phyloP scores from a whole-genome alignment of 1,284 basidiomycete genomes.

The Singerocomus rubriflavus region DNA sequence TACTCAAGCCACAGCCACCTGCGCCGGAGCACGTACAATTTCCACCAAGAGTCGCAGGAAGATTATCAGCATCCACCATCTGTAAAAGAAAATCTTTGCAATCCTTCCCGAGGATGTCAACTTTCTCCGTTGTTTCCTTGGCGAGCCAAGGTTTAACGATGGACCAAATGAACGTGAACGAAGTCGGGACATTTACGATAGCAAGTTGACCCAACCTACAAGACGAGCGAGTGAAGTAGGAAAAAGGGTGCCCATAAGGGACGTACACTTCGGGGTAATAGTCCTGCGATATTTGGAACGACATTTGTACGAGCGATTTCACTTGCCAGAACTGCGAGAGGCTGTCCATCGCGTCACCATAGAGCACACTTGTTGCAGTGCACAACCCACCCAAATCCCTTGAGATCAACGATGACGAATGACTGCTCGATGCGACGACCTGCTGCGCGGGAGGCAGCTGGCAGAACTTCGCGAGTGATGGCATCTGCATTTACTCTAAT shows the following conservation, averaged over 20 bases:
- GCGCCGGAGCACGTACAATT: constrained; percentile 51
- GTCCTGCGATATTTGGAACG: constrained; percentile 72
- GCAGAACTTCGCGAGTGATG: constrained; percentile 63
- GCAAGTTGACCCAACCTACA: constrained; percentile 64
- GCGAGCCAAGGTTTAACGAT: constrained; percentile 67
- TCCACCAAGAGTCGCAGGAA: constrained; percentile 44
- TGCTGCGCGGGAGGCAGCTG: constrained; percentile 53
- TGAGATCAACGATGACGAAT: constrained; percentile 64
- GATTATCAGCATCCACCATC: constrained; percentile 53
- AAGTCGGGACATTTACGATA: constrained; percentile 66
- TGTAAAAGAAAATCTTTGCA: constrained; percentile 54
- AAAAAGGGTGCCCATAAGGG: not conserved
- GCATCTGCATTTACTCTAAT: constrained; percentile 61
- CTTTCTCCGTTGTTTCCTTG: constrained; percentile 65
- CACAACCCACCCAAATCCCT: constrained; percentile 56
- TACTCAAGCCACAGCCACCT: constrained; percentile 59
- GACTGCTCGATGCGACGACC: constrained; percentile 48
- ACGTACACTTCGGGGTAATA: constrained; percentile 72
- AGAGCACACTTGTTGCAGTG: not conserved
- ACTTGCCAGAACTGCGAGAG: constrained; percentile 71
- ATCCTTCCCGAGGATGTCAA: constrained; percentile 59
- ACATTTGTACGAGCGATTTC: constrained; percentile 53
- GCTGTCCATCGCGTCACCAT: constrained; percentile 31
- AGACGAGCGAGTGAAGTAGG: constrained; percentile 1
- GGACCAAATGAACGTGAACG: constrained; percentile 69